Evolutionary conservation across 2,329 filamentous ascomycete genomes (phyloP), one percentile per base, ranked within the genome.

Genomic region (Pyricularia grisea): DNA sequence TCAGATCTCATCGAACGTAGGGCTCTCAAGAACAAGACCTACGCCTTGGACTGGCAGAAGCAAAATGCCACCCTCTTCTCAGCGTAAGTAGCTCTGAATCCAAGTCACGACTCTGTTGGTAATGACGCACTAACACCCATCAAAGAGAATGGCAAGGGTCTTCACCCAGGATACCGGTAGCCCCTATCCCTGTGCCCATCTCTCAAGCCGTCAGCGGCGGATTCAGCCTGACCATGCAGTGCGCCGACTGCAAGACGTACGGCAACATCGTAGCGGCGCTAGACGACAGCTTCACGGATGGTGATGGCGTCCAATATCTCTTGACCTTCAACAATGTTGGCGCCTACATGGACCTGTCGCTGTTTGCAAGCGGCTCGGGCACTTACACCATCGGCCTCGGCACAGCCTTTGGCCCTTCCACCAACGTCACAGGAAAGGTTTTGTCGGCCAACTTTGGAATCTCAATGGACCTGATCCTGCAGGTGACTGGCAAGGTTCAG

Each of bases 281-380:
- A 31, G 67, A 69, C 68, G 68, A 68, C 66, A 61, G 68, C 20
- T 55, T 55, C 42, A 55, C 42, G 6, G 64, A 66, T 36, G 64
- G 30, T 12, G 67, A 70, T 23, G 71, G 70, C 1, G 36, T 72
- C 65, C 64, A 36, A n/a, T 58, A 65, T 14, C 65, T 28, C 20
- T 14, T 72, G 61, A 72, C 71, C 3, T 72, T 72, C 68, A 66
- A 70, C 69, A 66, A 68, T 7, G 71, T 70, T 28, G 71, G 71
- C 1, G 71, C 68, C 12, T 70, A 68, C 33, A 27, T 72, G 20
- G 71, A 72, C 63, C 68, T 72, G 64, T 69, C 69, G 0, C 60
- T 71, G 25, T 65, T 68, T 9, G 70, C 68, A 4, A 36, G 64
- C 30, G 63, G 67, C n/a, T 20, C 67, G 23, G 67, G 69, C 4